These are phyloP conservation scores for Pholiota adiposa DNA, from an alignment of 1,284 basidiomycete genomes.

Conservation along the genomic window DNA sequence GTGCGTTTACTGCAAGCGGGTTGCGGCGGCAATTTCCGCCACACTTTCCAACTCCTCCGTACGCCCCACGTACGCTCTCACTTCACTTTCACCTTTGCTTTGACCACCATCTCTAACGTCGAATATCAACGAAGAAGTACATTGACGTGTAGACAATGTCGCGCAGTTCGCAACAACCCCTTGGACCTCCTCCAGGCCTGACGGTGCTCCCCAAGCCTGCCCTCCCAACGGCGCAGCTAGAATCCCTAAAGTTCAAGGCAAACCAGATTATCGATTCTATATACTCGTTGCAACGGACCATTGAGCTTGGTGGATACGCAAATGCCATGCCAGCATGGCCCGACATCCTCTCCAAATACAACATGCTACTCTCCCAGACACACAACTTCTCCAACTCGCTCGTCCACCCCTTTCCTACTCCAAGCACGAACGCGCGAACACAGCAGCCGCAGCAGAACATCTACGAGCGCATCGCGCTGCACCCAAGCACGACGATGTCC, in stretches of 20 bases:
- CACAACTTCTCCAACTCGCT: slow-evolving; percentile 71
- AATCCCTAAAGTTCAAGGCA: slow-evolving; percentile 74
- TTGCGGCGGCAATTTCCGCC: too few relatives aligned
- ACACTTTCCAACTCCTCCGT: too few relatives aligned
- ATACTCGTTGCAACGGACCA: slow-evolving; percentile 58
- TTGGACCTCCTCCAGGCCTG: slow-evolving; percentile 10
- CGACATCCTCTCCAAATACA: slow-evolving; percentile 82
- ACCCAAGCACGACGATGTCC: slow-evolving; percentile 59
- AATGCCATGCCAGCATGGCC: slow-evolving; percentile 75
- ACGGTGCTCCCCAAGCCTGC: slow-evolving; percentile 23
- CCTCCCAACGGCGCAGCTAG: slow-evolving; percentile 58
- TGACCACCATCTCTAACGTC: too few relatives aligned
- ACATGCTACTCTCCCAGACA: slow-evolving; percentile 77
- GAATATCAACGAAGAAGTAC: too few relatives aligned
- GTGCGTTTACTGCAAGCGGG: too few relatives aligned
- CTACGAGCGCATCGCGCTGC: slow-evolving; percentile 66
- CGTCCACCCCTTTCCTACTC: slow-evolving; percentile 39
- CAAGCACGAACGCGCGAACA: slow-evolving; percentile 18
- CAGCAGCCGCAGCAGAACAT: slow-evolving; percentile 41
- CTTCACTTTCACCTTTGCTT: too few relatives aligned
- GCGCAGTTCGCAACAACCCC: neutral
- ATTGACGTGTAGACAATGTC: too few relatives aligned
- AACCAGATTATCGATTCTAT: slow-evolving; percentile 79
- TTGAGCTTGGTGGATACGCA: slow-evolving; percentile 58
- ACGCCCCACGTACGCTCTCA: too few relatives aligned